Base-by-base conservation (phyloP, 148 eudicot genomes). In the Dysphania ambrosioides region DNA sequence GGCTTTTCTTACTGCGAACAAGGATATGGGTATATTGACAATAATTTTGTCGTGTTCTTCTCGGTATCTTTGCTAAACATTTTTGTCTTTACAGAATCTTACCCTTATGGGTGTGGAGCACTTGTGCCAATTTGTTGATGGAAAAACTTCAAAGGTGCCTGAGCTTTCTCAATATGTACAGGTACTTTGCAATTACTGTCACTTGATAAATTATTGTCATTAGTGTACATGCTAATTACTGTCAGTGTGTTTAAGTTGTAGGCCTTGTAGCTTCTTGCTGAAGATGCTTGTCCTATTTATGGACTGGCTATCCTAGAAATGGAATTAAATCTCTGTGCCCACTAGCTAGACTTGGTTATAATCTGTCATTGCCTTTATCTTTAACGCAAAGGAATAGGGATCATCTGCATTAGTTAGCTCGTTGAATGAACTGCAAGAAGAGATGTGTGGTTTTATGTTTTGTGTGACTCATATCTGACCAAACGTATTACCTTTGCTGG, bases 41-140 rank as follows among this genome's bases (percentile, higher is more conserved):
- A 61, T 21, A 8, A n/a, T 62, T 40, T 9, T n/a, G 8, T n/a
- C n/a, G n/a, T 57, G 7, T 63, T 63, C 0, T n/a, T 60, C 38
- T 41, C 40, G 34, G 38, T 26, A 47, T 29, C n/a, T n/a, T n/a
- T 71, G 34, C 69, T 42, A 16, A 76, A 41, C 60, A 51, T 63
- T 72, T 47, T 31, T 77, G 15, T 47, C 71, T 77, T 51, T 51
- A 72, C 83, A 92, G 97, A 82, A 74, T 51, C 79, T 87, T 75
- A 84, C 93, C 77, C 89, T 86, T 64, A 72, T 71, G 73, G 97
- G 91, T 10, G 85, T 92, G 57, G 65, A 82, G 58, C 87, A 87
- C 81, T 84, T 92, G 82, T 80, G 84, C 79, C 77, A 86, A 66
- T 72, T 86, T 77, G 90, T 77, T 69, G 84, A 87, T 38, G 95